Percentiles rank a stretch among this genome's conserved stretches.
Conservation (phyloP, 1,284 basidiomycete genomes). For the Microbotryum violaceum region DNA sequence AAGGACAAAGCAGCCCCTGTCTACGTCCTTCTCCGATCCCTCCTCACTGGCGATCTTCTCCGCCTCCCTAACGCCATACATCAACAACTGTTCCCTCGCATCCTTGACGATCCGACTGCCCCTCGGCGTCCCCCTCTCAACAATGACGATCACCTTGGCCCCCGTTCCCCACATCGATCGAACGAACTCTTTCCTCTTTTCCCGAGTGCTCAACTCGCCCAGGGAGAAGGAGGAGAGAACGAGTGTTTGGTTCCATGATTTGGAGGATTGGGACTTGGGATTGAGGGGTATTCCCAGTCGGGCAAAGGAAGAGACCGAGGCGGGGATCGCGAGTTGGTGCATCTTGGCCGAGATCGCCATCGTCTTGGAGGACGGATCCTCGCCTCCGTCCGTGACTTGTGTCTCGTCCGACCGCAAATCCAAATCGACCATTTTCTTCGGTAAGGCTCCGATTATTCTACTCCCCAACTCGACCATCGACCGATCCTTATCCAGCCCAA, state of each 20-base stretch:
- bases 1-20: slow-evolving; percentile 61
- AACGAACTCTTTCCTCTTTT: slow-evolving; percentile 60
- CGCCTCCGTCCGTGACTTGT: neutral
- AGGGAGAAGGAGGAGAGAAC: slow-evolving; percentile 81
- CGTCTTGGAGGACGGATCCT: neutral
- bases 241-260: slow-evolving; percentile 47
- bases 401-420: too few relatives aligned
- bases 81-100: slow-evolving; percentile 70
- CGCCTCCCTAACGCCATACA: slow-evolving; percentile 48
- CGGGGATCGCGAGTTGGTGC: slow-evolving; percentile 18
- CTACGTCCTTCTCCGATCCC: slow-evolving; percentile 15
- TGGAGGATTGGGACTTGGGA: neutral
- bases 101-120: slow-evolving; percentile 78
- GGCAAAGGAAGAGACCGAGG: slow-evolving; percentile 13
- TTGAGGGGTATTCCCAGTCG: slow-evolving; percentile 15
- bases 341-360: slow-evolving; percentile 1
- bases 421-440: slow-evolving; percentile 4
- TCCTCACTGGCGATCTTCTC: slow-evolving; percentile 16
- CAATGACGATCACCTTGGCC: slow-evolving; percentile 70
- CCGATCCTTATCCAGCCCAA: slow-evolving; percentile 29
- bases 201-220: slow-evolving; percentile 57
- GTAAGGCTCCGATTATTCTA: slow-evolving; percentile 24
- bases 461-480: slow-evolving; percentile 33
- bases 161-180: slow-evolving; percentile 85
- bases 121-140: slow-evolving; percentile 69